Evolutionary conservation across 371 early-diverging fungal genomes (phyloP).

Genomic region (Circinella umbellata): DNA sequence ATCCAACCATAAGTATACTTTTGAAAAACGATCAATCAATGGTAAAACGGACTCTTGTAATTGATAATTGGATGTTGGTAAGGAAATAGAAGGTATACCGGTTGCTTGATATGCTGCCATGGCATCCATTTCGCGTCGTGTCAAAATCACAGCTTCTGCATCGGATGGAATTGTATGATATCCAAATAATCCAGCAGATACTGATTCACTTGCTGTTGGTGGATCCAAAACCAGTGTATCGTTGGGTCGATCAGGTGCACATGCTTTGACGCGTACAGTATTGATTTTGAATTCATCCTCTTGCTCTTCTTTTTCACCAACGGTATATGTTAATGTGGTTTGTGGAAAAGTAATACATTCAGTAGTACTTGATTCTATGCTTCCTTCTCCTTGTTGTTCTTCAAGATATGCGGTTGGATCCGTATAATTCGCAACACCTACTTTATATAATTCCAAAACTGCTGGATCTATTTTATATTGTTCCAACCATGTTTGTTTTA

Average conservation of each 20-base stretch:
- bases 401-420: constrained; percentile 19
- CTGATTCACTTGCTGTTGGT: constrained; percentile 21
- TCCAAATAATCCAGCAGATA: constrained; percentile 64
- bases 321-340: constrained; percentile 30
- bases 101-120: constrained; percentile 76
- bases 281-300: constrained; percentile 22
- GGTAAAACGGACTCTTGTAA: constrained; percentile 67
- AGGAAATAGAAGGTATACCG: constrained; percentile 61
- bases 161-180: constrained; percentile 57
- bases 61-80: constrained; percentile 63
- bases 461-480: constrained; percentile 30
- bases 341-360: constrained; percentile 52
- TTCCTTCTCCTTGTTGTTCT: constrained; percentile 1
- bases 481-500: constrained; percentile 20
- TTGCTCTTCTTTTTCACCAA: constrained; percentile 7
- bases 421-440: constrained; percentile 40
- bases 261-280: constrained; percentile 46
- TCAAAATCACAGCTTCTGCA: constrained; percentile 53
- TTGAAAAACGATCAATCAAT: constrained; percentile 64
- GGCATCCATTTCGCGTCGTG: constrained; percentile 71
- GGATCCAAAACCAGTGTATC: constrained; percentile 32
- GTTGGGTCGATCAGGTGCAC: constrained; percentile 21
- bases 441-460: constrained; percentile 29
- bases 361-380: background rate
- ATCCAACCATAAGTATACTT: constrained; percentile 76